These are phyloP conservation scores for Clonostachys sp. DNA, from an alignment of 2,329 filamentous ascomycete species.

Conservation along the genomic window DNA sequence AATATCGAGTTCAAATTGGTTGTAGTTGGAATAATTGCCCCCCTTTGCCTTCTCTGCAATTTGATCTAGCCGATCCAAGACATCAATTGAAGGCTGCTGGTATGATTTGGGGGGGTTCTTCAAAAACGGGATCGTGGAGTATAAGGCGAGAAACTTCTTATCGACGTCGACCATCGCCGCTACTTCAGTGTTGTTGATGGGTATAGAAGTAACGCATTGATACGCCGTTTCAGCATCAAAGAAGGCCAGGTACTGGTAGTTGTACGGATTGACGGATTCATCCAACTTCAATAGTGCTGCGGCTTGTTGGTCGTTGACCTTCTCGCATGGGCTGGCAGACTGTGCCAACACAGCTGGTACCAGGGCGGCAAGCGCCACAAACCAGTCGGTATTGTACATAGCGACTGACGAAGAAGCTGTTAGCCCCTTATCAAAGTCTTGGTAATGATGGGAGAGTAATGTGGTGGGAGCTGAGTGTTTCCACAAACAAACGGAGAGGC, in stretches of 20 bases:
- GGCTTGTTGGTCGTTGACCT: too few species aligned
- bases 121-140: constrained; percentile 40
- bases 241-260: background rate
- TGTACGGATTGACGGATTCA: background rate
- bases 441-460: too few species aligned
- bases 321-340: too few species aligned
- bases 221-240: constrained; percentile 13
- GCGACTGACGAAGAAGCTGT: too few species aligned
- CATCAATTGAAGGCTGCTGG: constrained; percentile 40
- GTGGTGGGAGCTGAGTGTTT: too few species aligned
- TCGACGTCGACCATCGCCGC: constrained; percentile 26
- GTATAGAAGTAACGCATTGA: constrained; percentile 30
- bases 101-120: constrained; percentile 48
- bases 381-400: too few species aligned
- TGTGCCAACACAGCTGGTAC: too few species aligned
- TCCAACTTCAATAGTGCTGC: too few species aligned
- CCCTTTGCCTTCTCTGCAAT: constrained; percentile 35
- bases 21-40: constrained; percentile 44
- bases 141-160: constrained; percentile 38
- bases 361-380: too few species aligned
- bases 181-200: constrained; percentile 26
- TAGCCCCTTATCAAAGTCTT: too few species aligned
- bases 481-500: too few species aligned
- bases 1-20: constrained; percentile 50
- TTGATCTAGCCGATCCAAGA: constrained; percentile 35